These are phyloP conservation scores for Gracilaria gracilis DNA, from an alignment of 23 red algal species.

Conservation along the genomic window DNA sequence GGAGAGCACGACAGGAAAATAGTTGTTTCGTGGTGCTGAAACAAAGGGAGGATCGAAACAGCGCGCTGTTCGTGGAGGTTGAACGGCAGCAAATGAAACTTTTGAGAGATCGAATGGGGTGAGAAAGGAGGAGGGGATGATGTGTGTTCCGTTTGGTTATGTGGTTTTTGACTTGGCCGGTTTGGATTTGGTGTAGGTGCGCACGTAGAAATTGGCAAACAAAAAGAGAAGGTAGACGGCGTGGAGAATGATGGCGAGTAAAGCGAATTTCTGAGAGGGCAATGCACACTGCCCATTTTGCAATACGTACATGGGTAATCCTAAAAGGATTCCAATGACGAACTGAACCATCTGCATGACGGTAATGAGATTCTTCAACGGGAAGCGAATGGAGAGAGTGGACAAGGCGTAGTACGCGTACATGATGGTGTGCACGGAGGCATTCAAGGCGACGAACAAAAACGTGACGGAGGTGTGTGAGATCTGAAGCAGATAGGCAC, in stretches of 20 bases:
- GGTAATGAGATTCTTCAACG: conserved; percentile 63
- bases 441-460: conserved; percentile 70
- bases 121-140: neutral
- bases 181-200: conserved; percentile 44
- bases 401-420: conserved; percentile 79
- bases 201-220: conserved; percentile 69
- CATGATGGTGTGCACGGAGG: conserved; percentile 76
- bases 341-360: conserved; percentile 78
- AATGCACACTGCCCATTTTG: conserved; percentile 53
- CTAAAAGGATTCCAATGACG: conserved; percentile 45
- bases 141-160: neutral
- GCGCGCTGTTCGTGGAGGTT: neutral
- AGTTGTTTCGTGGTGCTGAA: conserved; percentile 34
- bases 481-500: conserved; percentile 58
- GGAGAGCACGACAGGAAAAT: conserved; percentile 15
- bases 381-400: conserved; percentile 47
- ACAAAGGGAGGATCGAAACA: neutral
- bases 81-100: conserved; percentile 19
- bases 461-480: conserved; percentile 67
- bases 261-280: conserved; percentile 61
- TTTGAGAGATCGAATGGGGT: neutral
- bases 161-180: conserved; percentile 16
- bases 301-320: conserved; percentile 49
- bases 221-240: conserved; percentile 54
- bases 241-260: conserved; percentile 62